Conservation (phyloP, 345 rosid species). For the Aegle marmelos region DNA sequence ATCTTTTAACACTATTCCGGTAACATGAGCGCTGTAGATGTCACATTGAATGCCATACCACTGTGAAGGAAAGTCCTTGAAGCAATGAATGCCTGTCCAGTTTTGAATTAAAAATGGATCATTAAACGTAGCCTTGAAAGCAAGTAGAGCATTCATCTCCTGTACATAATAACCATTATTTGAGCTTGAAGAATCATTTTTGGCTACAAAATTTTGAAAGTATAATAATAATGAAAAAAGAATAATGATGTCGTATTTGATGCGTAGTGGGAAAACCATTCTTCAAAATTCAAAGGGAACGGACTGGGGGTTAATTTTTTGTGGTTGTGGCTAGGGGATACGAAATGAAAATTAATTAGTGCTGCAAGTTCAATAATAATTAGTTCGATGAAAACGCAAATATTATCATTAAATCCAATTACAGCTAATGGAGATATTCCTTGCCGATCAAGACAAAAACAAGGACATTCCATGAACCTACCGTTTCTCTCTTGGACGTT, state of each 20-base stretch:
- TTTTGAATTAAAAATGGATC: constrained; percentile 33
- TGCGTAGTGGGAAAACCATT: constrained; percentile 18
- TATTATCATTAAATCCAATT: constrained; percentile 17
- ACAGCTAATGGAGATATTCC: constrained; percentile 22
- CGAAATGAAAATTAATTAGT: not conserved
- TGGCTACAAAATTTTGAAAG: not conserved
- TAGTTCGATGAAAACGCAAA: constrained; percentile 13
- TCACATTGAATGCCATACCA: constrained; percentile 44
- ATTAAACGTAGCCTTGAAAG: constrained; percentile 35
- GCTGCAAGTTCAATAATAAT: not conserved
- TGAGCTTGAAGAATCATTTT: not conserved
- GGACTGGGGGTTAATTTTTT: not conserved
- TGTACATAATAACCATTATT: constrained; percentile 1
- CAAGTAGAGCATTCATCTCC: constrained; percentile 35
- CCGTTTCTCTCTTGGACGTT: not conserved
- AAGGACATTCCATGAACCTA: constrained; percentile 7
- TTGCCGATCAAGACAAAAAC: constrained; percentile 32
- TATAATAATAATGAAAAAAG: not conserved
- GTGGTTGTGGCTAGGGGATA: not conserved
- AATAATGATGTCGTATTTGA: not conserved
- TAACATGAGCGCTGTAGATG: constrained; percentile 23
- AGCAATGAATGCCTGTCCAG: constrained; percentile 49
- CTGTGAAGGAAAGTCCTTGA: constrained; percentile 9
- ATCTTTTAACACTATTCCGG: constrained; percentile 28
- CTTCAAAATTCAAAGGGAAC: not conserved